Evolutionary conservation across 78 protist genomes (phyloP), one percentile per base, ranked within the genome.

Genomic region (Polysphondylium violaceum): DNA sequence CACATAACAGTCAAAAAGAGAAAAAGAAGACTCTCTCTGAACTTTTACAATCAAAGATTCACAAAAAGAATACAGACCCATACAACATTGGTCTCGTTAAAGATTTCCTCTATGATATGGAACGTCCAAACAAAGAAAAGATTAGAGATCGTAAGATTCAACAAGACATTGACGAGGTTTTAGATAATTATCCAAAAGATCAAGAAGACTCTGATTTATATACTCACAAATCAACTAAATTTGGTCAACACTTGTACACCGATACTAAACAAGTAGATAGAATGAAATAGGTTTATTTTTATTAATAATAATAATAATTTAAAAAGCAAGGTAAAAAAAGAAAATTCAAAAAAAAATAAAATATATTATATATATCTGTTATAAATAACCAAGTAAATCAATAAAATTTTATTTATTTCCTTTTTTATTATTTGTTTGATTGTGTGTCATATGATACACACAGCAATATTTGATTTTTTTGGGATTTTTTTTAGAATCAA

Each of bases 91-190:
- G 88, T 51, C 9, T 78, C 41, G 65, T 78, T 17, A 69, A 75
- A 29, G 64, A 51, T 56, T 78, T 78, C 88, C 88, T 78, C 56
- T 64, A 44, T 36, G 88, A 78, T 44, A 40, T 78, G 17, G 88
- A 78, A 0, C 41, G 64, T 35, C 88, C 88, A 47, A 33, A 56
- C 40, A 36, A 61, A 7, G 31, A 65, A 19, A 19, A 11, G 3
- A 65, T 65, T 21, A 38, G 40, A 36, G 51, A 65, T 38, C 73
- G 73, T 65, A 35, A 51, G 21, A 2, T 29, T 1, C 1, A 38
- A 38, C 19, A 33, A 38, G 73, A 65, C 33, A 16, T 65, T 8
- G 6, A 38, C 11, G 53, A 65, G 17, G 17, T 69, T 11, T 43
- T 69, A 6, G 25, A 69, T 1, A 38, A 41, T 69, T 69, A 69